Conservation (phyloP, 2,329 filamentous ascomycete species). For the Microdochium nivale region DNA sequence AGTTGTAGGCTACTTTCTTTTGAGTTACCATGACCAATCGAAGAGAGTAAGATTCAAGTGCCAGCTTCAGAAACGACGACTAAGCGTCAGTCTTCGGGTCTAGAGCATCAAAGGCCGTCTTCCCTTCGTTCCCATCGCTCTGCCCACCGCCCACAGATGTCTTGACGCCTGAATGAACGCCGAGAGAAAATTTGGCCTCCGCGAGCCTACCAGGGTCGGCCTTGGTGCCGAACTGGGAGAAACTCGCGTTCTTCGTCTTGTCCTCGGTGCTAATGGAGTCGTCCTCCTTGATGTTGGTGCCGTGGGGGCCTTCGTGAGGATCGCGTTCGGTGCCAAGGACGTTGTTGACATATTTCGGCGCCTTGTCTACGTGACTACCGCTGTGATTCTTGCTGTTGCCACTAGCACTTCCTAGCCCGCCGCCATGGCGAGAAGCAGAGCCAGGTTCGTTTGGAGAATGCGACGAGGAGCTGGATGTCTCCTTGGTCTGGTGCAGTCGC, state of each 20-base stretch:
- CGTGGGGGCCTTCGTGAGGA: slow-evolving; percentile 24
- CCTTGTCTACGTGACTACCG: slow-evolving; percentile 17
- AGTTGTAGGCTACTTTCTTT: not conserved
- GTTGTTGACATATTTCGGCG: slow-evolving; percentile 28
- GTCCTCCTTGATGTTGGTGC: slow-evolving; percentile 31
- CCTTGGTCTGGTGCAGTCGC: slow-evolving; percentile 40
- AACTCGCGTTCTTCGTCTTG: slow-evolving; percentile 27
- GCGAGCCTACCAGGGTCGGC: slow-evolving; percentile 38
- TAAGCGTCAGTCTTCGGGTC: not conserved
- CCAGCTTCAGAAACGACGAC: not conserved
- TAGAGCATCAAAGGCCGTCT: not conserved
- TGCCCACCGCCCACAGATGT: not conserved
- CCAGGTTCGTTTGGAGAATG: slow-evolving; percentile 6
- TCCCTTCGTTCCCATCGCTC: not conserved
- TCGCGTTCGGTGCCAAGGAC: slow-evolving; percentile 19
- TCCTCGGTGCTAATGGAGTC: slow-evolving; percentile 26
- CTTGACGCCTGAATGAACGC: slow-evolving; percentile 30
- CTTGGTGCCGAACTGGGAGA: slow-evolving; percentile 34
- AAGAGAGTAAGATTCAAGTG: too few relatives aligned
- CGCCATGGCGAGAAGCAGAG: not conserved
- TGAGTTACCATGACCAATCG: not conserved
- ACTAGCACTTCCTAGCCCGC: not conserved
- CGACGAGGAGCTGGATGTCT: slow-evolving; percentile 7
- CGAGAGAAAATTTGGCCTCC: slow-evolving; percentile 29
- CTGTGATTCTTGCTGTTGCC: not conserved